A percentile compares a stretch with the other conserved stretches of the same genome.
These are phyloP conservation scores for Apiotrichum mycotoxinovorans DNA, from an alignment of 1,284 basidiomycete genomes.

Conservation along the genomic window DNA sequence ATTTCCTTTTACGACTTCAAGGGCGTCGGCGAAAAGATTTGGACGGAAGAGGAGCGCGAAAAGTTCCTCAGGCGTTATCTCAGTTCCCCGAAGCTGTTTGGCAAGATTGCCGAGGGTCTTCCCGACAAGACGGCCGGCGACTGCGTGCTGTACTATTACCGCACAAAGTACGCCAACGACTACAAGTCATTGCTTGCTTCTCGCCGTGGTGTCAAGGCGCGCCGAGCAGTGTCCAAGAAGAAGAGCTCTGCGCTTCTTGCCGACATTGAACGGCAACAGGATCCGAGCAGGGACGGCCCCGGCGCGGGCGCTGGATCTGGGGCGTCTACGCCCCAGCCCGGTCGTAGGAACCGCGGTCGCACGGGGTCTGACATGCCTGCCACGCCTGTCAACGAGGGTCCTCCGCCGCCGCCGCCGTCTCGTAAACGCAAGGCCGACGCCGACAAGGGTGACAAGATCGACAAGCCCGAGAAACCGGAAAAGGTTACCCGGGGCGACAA, in stretches of 20 bases:
- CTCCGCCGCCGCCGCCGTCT: slow-evolving; percentile 7
- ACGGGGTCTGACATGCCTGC: slow-evolving; percentile 9
- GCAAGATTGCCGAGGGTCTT: slow-evolving; percentile 68
- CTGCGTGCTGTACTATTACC: slow-evolving; percentile 91
- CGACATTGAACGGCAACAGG: slow-evolving; percentile 34
- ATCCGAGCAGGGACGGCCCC: slow-evolving; percentile 1
- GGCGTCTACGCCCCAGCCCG: slow-evolving; percentile 8
- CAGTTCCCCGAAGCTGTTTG: slow-evolving; percentile 85
- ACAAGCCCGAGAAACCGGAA: neutral
- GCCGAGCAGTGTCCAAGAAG: slow-evolving; percentile 53
- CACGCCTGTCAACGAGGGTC: slow-evolving; percentile 7
- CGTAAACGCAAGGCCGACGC: slow-evolving; percentile 16
- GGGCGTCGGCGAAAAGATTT: slow-evolving; percentile 65
- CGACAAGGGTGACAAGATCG: slow-evolving; percentile 7
- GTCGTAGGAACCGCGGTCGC: slow-evolving; percentile 6
- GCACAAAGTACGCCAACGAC: slow-evolving; percentile 88
- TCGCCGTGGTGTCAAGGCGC: slow-evolving; percentile 56
- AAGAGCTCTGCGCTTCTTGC: slow-evolving; percentile 42
- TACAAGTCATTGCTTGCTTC: slow-evolving; percentile 59
- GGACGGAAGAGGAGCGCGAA: slow-evolving; percentile 81
- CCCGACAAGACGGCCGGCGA: slow-evolving; percentile 82
- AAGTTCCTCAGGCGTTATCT: slow-evolving; percentile 79
- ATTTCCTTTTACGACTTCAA: slow-evolving; percentile 69
- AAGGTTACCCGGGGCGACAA: slow-evolving; percentile 2
- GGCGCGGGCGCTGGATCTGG: slow-evolving; percentile 11